A percentile compares a stretch with the other conserved stretches of the same genome.
Evolutionary conservation across 805 yeast species (phyloP).

Genomic region (Barnettozyma sp.): DNA sequence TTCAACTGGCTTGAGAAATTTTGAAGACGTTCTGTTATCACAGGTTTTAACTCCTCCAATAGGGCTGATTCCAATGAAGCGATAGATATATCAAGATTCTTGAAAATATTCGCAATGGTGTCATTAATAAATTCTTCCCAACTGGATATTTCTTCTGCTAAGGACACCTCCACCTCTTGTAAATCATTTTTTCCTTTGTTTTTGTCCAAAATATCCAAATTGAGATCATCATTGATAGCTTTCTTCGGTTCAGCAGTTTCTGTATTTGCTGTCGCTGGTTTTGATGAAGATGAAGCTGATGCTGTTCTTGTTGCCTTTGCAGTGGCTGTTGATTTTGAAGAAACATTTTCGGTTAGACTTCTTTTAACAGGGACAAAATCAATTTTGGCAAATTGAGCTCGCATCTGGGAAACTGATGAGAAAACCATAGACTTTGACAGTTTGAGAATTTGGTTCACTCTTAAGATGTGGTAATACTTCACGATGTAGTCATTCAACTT

Average conservation of each 20-base stretch:
- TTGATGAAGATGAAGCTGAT: too few relatives aligned
- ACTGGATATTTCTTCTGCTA: conserved; percentile 31
- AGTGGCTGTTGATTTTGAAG: too few relatives aligned
- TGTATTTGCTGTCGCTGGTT: conserved; percentile 5
- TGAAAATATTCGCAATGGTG: conserved; percentile 33
- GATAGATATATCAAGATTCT: conserved; percentile 34
- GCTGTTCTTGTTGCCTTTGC: too few relatives aligned
- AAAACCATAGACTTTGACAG: conserved; percentile 14
- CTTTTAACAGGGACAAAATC: too few relatives aligned
- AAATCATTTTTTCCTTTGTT: conserved; percentile 6
- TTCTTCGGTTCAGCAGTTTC: conserved; percentile 7
- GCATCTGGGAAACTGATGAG: conserved; percentile 15
- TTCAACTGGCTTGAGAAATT: conserved; percentile 25
- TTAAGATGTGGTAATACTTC: conserved; percentile 16
- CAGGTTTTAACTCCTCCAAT: conserved; percentile 25
- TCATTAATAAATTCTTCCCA: conserved; percentile 33
- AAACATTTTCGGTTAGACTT: too few relatives aligned
- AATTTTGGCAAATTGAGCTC: conserved; percentile 10
- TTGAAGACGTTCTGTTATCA: conserved; percentile 31
- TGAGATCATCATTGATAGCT: conserved; percentile 6
- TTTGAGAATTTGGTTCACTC: conserved; percentile 16
- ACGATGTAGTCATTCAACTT: background rate
- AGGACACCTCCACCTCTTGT: conserved; percentile 8
- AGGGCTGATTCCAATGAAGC: conserved; percentile 24
- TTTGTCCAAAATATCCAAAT: conserved; percentile 7